Conservation (phyloP, 2,329 filamentous ascomycete genomes). For the Verticillium albo-atrum region DNA sequence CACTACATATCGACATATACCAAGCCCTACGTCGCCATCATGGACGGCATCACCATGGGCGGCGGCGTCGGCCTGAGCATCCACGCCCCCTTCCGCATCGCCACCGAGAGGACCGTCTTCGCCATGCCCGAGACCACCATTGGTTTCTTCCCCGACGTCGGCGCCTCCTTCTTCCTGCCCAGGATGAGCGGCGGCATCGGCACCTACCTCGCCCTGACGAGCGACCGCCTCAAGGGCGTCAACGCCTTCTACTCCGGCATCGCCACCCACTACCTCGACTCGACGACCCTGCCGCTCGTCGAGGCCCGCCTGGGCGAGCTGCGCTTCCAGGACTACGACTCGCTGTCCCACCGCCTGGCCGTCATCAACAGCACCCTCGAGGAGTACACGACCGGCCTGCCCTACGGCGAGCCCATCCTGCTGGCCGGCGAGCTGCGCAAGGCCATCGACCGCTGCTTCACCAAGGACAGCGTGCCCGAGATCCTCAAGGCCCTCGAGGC, state of each 20-base stretch:
- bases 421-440: constrained; percentile 67
- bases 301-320: constrained; percentile 86
- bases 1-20: constrained; percentile 90
- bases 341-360: constrained; percentile 56
- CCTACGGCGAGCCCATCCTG: constrained; percentile 64
- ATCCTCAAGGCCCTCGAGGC: constrained; percentile 66
- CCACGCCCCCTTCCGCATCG: constrained; percentile 93
- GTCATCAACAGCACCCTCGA: constrained; percentile 85
- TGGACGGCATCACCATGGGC: constrained; percentile 98
- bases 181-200: constrained; percentile 82
- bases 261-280: constrained; percentile 95
- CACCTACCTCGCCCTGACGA: constrained; percentile 90
- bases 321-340: constrained; percentile 75
- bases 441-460: constrained; percentile 83
- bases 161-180: constrained; percentile 92
- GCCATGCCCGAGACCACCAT: constrained; percentile 99
- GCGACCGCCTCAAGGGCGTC: constrained; percentile 73
- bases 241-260: constrained; percentile 88
- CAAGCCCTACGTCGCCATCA: constrained; percentile 91
- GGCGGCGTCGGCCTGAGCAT: constrained; percentile 91
- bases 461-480: constrained; percentile 59
- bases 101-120: constrained; percentile 91
- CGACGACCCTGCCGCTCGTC: constrained; percentile 74
- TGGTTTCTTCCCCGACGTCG: constrained; percentile 97
- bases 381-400: constrained; percentile 84